phyloP scores from a whole-genome alignment of 192 early-diverging fungal genomes.

The Rhizoclosmatium sp. region DNA sequence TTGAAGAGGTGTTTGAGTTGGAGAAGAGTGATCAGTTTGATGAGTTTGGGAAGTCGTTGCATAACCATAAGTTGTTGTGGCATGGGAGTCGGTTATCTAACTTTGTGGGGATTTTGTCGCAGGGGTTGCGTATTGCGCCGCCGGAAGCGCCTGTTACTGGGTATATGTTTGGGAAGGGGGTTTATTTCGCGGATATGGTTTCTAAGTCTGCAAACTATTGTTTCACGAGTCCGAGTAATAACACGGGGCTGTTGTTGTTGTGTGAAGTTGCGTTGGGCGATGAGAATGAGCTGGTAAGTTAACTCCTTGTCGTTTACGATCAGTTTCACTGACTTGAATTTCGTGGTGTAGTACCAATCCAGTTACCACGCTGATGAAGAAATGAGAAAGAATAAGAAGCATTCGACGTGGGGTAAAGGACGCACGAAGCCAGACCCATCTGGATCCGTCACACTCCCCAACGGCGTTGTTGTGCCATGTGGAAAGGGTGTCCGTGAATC shows the following conservation, averaged over 20 bases:
- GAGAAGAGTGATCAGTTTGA: slow-evolving; percentile 64
- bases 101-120: slow-evolving; percentile 76
- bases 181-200: slow-evolving; percentile 84
- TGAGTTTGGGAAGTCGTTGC: slow-evolving; percentile 34
- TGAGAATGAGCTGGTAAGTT: slow-evolving; percentile 26
- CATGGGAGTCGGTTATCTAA: slow-evolving; percentile 80
- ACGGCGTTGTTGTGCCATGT: slow-evolving; percentile 61
- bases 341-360: background rate
- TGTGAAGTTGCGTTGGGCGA: slow-evolving; percentile 84
- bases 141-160: slow-evolving; percentile 74
- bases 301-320: too few species aligned
- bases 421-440: slow-evolving; percentile 62
- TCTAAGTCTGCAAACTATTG: slow-evolving; percentile 81
- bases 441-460: slow-evolving; percentile 44
- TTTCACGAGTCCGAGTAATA: slow-evolving; percentile 39
- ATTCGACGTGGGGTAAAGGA: slow-evolving; percentile 74
- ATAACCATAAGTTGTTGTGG: slow-evolving; percentile 80
- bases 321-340: too few species aligned
- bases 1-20: slow-evolving; percentile 59
- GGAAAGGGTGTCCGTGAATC: slow-evolving; percentile 43
- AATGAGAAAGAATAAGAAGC: slow-evolving; percentile 48
- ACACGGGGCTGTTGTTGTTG: slow-evolving; percentile 70
- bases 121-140: slow-evolving; percentile 71
- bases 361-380: slow-evolving; percentile 64
- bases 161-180: slow-evolving; percentile 84